phyloP scores from a whole-genome alignment of 805 yeast genomes.

The Scheffersomyces spartinae region DNA sequence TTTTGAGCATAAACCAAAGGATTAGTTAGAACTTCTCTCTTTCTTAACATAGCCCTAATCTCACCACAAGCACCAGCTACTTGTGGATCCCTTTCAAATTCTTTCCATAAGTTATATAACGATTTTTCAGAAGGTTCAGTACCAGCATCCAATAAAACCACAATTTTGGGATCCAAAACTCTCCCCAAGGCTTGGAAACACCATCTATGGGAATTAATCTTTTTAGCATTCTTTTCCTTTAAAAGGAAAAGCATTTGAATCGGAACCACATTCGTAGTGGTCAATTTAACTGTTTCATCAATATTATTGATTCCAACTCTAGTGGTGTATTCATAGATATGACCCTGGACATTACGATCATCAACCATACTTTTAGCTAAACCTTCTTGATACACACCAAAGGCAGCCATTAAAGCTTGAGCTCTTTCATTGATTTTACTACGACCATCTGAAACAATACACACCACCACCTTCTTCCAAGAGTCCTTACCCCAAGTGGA shows the following conservation, averaged over 20 bases:
- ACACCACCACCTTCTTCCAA: constrained; percentile 54
- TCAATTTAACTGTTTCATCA: constrained; percentile 42
- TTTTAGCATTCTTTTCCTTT: constrained; percentile 52
- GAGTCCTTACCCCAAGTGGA: constrained; percentile 38
- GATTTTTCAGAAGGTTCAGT: constrained; percentile 51
- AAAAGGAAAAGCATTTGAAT: constrained; percentile 51
- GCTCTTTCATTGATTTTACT: constrained; percentile 54
- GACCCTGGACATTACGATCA: constrained; percentile 51
- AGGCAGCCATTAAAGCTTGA: constrained; percentile 50
- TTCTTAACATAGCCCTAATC: constrained; percentile 45
- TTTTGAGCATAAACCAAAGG: constrained; percentile 58
- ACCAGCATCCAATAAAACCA: constrained; percentile 51
- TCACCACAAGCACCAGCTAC: constrained; percentile 72
- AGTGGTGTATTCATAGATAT: constrained; percentile 57
- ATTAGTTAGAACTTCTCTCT: constrained; percentile 37
- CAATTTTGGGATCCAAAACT: constrained; percentile 45
- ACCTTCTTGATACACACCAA: constrained; percentile 59
- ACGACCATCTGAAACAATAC: constrained; percentile 54
- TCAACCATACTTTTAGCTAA: constrained; percentile 49
- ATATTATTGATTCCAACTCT: constrained; percentile 36
- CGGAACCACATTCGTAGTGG: constrained; percentile 46
- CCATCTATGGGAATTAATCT: constrained; percentile 61
- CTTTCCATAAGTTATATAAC: constrained; percentile 49
- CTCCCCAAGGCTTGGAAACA: constrained; percentile 54
- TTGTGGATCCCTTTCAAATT: constrained; percentile 43